Base-by-base conservation (phyloP, 331 rosid genomes). In the Dryas integrifolia region DNA sequence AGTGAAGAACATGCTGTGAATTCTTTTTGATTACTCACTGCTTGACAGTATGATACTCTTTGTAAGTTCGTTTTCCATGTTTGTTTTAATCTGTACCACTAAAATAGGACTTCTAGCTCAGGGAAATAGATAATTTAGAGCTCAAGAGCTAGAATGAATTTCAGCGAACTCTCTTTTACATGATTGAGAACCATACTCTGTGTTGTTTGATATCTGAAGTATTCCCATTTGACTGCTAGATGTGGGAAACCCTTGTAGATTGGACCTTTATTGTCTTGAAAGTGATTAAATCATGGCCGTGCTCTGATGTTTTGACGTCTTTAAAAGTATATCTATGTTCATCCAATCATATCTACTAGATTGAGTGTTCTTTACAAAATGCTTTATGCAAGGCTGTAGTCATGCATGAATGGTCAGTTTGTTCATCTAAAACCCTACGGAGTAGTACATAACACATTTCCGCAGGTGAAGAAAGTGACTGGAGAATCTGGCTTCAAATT, bases 1-100 rank as follows among this genome's bases (percentile, higher is more conserved):
- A 67, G 76, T 26, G 96, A 80, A 57, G 98, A 86, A 50, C 84
- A 86, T 72, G 78, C 79, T 26, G 75, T 78, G 78, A 76, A 88
- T 64, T 57, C 72, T 53, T 88, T 81, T 76, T 82, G 78, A 76
- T 69, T 66, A 26, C 44, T 64, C 61, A 53, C 69, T 75, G 62
- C 76, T 72, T 73, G 73, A 85, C 81, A 56, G 49, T 70, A 52
- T 77, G 76, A 53, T 73, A 52, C 58, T 67, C 76, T 61, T 79
- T 75, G 84, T 77, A 85, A 84, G 89, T 74, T 81, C 70, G 47
- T 14, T 3, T 39, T 53, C 65, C 15, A 10, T 30, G 49, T 65
- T 35, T 12, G 8, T 40, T 53, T 30, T 30, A 30, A 38, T 64
- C 41, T 30, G 67, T 72, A 72, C n/a, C 15, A 30, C 35, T 40